Evolutionary conservation across 2,329 filamentous ascomycete species (phyloP), one percentile per base, ranked within the genome.

Genomic region (Colletotrichum ledebouriae): DNA sequence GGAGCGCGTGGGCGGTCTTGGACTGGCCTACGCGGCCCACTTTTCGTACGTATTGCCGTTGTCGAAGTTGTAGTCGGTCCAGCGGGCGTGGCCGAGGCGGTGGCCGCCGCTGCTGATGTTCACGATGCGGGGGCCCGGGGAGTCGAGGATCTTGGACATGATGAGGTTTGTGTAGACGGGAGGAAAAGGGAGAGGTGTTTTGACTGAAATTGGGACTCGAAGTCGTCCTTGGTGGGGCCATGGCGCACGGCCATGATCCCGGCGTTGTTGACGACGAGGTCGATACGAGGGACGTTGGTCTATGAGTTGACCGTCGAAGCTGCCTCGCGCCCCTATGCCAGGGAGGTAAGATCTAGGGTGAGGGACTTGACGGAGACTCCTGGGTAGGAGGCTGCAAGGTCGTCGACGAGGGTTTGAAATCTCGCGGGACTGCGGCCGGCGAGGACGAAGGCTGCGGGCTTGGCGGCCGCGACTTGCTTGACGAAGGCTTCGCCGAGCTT

Each of bases 71-170:
- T 76, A 78, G 71, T 86, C 83, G 50, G 77, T 75, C 67, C 80
- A 84, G 6, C 81, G 75, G 11, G 85, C 72, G 2, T 79, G 80
- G 3, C 75, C 73, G 11, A 85, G 59, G 3, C 79, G 76, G 70
- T 86, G 78, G 2, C 81, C 83, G 44, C 78, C 73, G 73, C 83
- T 85, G 39, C 78, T 78, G n/a, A 86, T 74, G 69, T 80, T 83
- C 29, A 86, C 78, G 9, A 86, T 69, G 0, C 81, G 74, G 0
- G 78, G 73, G 39, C 70, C 74, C 6, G 64, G 63, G 2, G 77
- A 56, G 0, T 73, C 72, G 0, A 77, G 63, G 6, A 77, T 59
- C 63, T 77, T 80, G 5, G 71, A 67, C 65, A 80, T 74, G 59
- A 81, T 72, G 9, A 81, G 72, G 64, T 81, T 81, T 1, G 80